These are phyloP conservation scores for Aspergillus sp. DNA, from an alignment of 2,329 filamentous ascomycete species.

Conservation along the genomic window DNA sequence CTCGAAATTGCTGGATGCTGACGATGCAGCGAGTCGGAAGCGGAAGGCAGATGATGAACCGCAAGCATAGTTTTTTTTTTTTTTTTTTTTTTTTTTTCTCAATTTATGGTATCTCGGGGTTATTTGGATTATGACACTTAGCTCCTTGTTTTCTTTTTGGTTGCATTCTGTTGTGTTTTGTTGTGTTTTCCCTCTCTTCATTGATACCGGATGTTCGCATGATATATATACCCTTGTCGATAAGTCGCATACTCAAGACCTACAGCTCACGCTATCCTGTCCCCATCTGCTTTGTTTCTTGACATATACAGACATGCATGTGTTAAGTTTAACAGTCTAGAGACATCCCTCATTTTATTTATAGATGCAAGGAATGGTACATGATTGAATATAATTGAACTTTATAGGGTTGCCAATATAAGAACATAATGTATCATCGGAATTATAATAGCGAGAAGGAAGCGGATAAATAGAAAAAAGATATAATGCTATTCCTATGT, in stretches of 20 bases:
- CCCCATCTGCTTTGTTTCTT: neutral
- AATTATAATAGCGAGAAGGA: neutral
- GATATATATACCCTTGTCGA: slow-evolving; percentile 10
- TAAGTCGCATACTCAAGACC: neutral
- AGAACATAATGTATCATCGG: neutral
- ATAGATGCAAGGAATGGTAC: neutral
- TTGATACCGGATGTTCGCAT: neutral
- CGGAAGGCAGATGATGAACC: slow-evolving; percentile 33
- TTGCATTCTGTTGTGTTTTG: slow-evolving; percentile 13
- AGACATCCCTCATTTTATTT: neutral
- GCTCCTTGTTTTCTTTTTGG: slow-evolving; percentile 5
- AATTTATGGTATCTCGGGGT: neutral
- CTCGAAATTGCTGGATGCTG: slow-evolving; percentile 30
- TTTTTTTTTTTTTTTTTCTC: slow-evolving; percentile 12
- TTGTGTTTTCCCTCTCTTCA: neutral
- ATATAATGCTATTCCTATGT: neutral
- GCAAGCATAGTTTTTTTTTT: slow-evolving; percentile 15
- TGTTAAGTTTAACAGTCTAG: neutral
- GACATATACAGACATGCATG: neutral
- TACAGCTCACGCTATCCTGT: neutral
- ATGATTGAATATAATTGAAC: neutral
- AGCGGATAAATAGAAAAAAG: neutral
- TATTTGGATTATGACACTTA: neutral
- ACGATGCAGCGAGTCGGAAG: slow-evolving; percentile 25
- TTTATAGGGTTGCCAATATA: neutral